These are phyloP conservation scores for Didymellaceae sp. DNA, from an alignment of 2,329 filamentous ascomycete species.

Conservation along the genomic window DNA sequence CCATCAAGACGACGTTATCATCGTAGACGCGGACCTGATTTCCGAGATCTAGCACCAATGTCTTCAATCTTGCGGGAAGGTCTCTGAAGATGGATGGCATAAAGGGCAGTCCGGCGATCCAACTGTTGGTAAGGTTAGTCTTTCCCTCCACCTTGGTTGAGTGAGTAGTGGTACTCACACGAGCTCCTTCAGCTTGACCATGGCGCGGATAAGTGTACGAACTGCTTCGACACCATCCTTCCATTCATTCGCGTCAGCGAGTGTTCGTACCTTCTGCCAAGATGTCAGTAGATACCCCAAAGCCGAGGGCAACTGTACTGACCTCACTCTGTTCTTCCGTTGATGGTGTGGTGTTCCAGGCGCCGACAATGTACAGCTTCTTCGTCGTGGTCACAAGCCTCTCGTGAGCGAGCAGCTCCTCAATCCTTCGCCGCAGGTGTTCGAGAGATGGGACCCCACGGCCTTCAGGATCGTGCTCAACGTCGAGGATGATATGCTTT, in stretches of 20 bases:
- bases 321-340: background rate
- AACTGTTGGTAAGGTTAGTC: conserved; percentile 24
- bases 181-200: conserved; percentile 34
- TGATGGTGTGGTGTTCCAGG: conserved; percentile 22
- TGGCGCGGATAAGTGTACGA: conserved; percentile 25
- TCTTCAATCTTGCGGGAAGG: conserved; percentile 31
- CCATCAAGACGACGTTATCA: conserved; percentile 16
- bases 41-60: conserved; percentile 39
- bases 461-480: conserved; percentile 20
- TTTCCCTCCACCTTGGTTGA: background rate
- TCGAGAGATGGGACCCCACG: conserved; percentile 17
- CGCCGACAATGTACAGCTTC: conserved; percentile 38
- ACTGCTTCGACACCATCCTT: conserved; percentile 25
- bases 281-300: background rate
- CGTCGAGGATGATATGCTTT: conserved; percentile 27
- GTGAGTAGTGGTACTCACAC: conserved; percentile 28
- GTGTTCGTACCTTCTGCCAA: conserved; percentile 1
- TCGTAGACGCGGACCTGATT: conserved; percentile 28
- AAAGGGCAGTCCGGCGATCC: conserved; percentile 39
- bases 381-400: conserved; percentile 8
- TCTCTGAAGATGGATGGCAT: conserved; percentile 28
- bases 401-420: conserved; percentile 8
- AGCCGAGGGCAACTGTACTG: background rate
- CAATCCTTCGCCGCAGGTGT: conserved; percentile 14
- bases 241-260: conserved; percentile 23